A percentile compares a stretch with the other conserved stretches of the same genome.
Evolutionary conservation across 306 rosid genomes (phyloP).

Genomic region (Citrullus colocynthis): DNA sequence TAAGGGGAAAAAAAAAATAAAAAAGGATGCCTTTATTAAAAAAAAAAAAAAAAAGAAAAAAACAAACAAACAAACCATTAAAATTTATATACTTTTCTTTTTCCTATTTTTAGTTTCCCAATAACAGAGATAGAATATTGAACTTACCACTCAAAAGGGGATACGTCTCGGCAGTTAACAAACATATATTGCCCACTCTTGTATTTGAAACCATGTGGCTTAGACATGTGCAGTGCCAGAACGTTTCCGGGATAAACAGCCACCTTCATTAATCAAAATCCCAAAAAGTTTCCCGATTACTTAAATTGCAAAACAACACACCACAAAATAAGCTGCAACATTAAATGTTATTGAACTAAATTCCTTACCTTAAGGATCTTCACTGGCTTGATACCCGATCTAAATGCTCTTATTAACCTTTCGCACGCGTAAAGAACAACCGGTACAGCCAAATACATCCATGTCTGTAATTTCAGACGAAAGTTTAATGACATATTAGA

Average conservation of each 20-base stretch:
- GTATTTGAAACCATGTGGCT: conserved; percentile 44
- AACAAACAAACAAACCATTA: too few relatives aligned
- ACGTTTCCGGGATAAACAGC: conserved; percentile 48
- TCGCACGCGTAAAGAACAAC: conserved; percentile 32
- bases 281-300: not conserved
- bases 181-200: conserved; percentile 56
- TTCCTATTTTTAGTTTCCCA: not conserved
- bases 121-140: not conserved
- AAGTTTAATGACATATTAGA: not conserved
- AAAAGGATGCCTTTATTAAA: conserved; percentile 40
- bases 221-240: conserved; percentile 36
- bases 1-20: not conserved
- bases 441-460: conserved; percentile 49
- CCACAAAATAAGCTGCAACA: not conserved
- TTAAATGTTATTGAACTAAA: not conserved
- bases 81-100: not conserved
- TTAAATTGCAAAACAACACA: not conserved
- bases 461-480: conserved; percentile 18
- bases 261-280: not conserved
- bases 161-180: conserved; percentile 42
- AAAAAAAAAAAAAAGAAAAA: too few relatives aligned
- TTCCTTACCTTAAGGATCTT: conserved; percentile 34
- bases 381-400: conserved; percentile 46
- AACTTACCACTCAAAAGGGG: conserved; percentile 44
- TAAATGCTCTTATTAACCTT: conserved; percentile 34